Evolutionary conservation across 441 rosid genomes (phyloP), one percentile per base, ranked within the genome.

Genomic region (Erodium texanum): DNA sequence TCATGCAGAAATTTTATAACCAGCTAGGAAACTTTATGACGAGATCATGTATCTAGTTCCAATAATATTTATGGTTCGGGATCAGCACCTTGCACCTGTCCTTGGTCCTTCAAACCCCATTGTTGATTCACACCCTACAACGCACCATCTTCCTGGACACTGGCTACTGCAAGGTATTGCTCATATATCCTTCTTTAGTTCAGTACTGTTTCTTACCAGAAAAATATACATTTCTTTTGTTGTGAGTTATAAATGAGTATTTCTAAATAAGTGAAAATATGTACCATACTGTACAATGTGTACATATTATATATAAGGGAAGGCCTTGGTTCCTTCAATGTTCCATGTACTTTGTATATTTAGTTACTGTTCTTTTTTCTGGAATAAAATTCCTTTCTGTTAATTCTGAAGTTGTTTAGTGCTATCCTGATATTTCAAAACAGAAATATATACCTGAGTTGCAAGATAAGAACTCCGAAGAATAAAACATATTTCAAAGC

Each of bases 1-100:
- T 43, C 50, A 18, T 56, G 62, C 62, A 56, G 62, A 56, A 54
- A 56, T 56, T 56, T 56, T 43, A 43, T 43, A n/a, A 14, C 50
- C 50, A 11, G 50, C 50, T 14, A 14, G 16, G 50, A 43, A 43
- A 43, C 50, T 43, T 43, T 43, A 43, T 43, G n/a, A 43, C n/a
- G 3, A 43, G 50, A 43, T 43, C 50, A 12, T 43, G 12, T 14
- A 43, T 43, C 50, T 56, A 18, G 7, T 9, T 20, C 62, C 24
- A 7, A 9, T 8, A 20, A 18, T 56, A 19, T 56, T 7, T 56
- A 20, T 56, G 24, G 24, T 18, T 56, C 24, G 23, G 23, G 62
- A 56, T 56, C 24, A 56, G 19, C 62, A 56, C 18, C 24, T 56
- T 56, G 62, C 62, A 7, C 0, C 62, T 56, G 19, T 56, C 23